These are phyloP conservation scores for Lathyrus tuberosus DNA, from an alignment of 306 rosid genomes.

Conservation along the genomic window DNA sequence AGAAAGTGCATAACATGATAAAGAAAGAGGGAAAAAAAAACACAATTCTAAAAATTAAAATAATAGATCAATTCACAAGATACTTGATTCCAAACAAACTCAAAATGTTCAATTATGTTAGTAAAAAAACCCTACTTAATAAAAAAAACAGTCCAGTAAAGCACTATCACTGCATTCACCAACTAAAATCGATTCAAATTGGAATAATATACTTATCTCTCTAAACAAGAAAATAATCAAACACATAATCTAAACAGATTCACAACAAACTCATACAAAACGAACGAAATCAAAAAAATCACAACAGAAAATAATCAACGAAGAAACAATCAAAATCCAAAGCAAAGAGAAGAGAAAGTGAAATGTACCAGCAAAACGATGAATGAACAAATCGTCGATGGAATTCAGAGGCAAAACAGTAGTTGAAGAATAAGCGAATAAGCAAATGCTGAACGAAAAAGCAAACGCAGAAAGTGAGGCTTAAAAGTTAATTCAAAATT, in stretches of 20 bases:
- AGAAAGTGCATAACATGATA: not conserved
- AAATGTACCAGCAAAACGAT: constrained; percentile 45
- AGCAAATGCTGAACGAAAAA: constrained; percentile 34
- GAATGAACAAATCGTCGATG: constrained; percentile 34
- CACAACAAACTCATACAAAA: constrained; percentile 19
- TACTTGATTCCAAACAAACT: constrained; percentile 10
- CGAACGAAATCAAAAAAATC: not conserved
- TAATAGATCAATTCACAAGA: constrained; percentile 4
- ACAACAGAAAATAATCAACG: not conserved
- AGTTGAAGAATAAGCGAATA: constrained; percentile 28
- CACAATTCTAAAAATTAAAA: constrained; percentile 4
- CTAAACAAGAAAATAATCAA: constrained; percentile 24
- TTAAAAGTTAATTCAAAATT: constrained; percentile 42
- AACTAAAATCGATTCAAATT: constrained; percentile 26
- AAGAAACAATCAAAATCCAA: constrained; percentile 1
- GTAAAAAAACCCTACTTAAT: constrained; percentile 13
- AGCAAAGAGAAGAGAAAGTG: not conserved
- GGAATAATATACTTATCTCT: not conserved
- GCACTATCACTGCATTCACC: constrained; percentile 26
- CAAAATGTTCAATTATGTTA: constrained; percentile 5
- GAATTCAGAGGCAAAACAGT: constrained; percentile 20
- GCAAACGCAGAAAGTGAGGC: constrained; percentile 29
- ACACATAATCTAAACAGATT: constrained; percentile 19
- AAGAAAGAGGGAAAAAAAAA: not conserved
- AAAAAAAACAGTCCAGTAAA: constrained; percentile 15